Base-by-base conservation (phyloP, 352 stramenopile genomes). In the Phytopythium mirpurense region DNA sequence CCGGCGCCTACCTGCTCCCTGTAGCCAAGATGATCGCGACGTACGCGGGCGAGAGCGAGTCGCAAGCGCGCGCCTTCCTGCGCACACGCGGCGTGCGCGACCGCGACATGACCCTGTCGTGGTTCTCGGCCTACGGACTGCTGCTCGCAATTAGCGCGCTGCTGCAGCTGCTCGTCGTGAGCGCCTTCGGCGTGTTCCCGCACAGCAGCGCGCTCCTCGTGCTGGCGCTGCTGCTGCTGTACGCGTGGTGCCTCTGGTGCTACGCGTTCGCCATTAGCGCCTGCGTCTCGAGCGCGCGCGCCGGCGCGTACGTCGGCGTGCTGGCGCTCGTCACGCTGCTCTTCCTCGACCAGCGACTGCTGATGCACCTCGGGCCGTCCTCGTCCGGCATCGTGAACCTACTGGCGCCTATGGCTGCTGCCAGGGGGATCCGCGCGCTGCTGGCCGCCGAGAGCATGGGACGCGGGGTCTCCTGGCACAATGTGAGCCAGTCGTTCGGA, bases 51-150 rank as follows among this genome's bases (percentile, higher is more conserved):
- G 71, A 81, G 52, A 58, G 57, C 21, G 62, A 77, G 50, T 68
- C 64, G 1, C 65, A 56, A 11, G 56, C 56, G 26, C 61, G 67
- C 0, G 64, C 72, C 26, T 54, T 70, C 21, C 57, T 79, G 36
- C 68, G 61, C n/a, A 65, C 73, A 1, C 52, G 75, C 9, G 67
- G 70, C 1, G 57, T 81, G 2, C 62, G 59, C 24, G 63, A 75
- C 27, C 62, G 63, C 23, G 60, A 53, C 34, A 65, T 76, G 42
- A 54, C 71, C 29, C 52, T 67, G 10, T 76, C 69, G 3, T 83
- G 72, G 72, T 78, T 68, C 38, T 29, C 65, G 40, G 75, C 65
- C 32, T 76, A 80, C 51, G 62, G 65, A 15, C 23, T 67, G 5
- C 57, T 76, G 3, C 35, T 83, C 35, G 50, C 67, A 26, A 29